phyloP scores from a whole-genome alignment of 2,329 filamentous ascomycete genomes.

The Didymellaceae sp. region DNA sequence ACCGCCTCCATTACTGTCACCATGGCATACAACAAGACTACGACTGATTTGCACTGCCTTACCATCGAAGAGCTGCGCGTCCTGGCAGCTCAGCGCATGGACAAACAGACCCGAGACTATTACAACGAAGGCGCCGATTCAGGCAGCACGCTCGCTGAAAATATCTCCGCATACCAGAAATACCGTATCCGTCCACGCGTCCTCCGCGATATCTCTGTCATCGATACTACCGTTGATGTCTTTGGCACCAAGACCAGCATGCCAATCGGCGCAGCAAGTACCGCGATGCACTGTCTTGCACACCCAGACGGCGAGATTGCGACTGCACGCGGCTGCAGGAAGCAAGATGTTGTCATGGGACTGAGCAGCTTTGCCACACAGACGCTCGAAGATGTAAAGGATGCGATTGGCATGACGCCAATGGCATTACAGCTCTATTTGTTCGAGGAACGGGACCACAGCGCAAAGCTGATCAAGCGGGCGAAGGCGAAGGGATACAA shows the following conservation, averaged over 20 bases:
- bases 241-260: constrained; percentile 36
- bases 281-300: constrained; percentile 53
- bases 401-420: constrained; percentile 49
- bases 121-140: constrained; percentile 38
- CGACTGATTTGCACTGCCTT: constrained; percentile 35
- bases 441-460: constrained; percentile 36
- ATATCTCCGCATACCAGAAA: constrained; percentile 38
- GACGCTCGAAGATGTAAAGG: constrained; percentile 54
- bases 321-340: constrained; percentile 50
- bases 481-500: constrained; percentile 36
- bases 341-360: constrained; percentile 47
- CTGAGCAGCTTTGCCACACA: constrained; percentile 50
- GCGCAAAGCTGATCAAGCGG: constrained; percentile 28
- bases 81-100: constrained; percentile 37
- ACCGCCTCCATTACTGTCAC: neutral
- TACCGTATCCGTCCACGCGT: constrained; percentile 45
- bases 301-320: constrained; percentile 54
- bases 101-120: constrained; percentile 40
- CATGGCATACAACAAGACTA: constrained; percentile 26
- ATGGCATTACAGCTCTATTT: constrained; percentile 54
- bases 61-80: constrained; percentile 36
- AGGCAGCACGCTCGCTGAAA: constrained; percentile 33
- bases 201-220: constrained; percentile 48
- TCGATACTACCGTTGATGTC: constrained; percentile 44
- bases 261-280: constrained; percentile 52